Evolutionary conservation across 1,284 basidiomycete genomes (phyloP).

Genomic region (Sanguinoderma infundibulare): DNA sequence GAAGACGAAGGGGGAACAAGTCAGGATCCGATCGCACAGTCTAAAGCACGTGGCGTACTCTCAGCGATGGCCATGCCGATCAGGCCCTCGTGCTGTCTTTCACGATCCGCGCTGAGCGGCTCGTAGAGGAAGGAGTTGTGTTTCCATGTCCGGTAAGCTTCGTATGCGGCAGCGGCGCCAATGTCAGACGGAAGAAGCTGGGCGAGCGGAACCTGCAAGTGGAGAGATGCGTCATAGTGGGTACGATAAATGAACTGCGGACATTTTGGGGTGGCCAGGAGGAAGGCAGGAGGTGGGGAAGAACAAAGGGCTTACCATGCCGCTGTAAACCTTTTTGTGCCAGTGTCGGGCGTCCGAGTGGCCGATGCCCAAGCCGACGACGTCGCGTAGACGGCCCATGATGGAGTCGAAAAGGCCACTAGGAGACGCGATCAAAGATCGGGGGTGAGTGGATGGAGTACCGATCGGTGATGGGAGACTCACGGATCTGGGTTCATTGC

Average conservation of each 20-base stretch:
- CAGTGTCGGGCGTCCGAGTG: conserved; percentile 59
- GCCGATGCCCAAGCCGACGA: conserved; percentile 41
- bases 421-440: conserved; percentile 3
- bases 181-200: conserved; percentile 55
- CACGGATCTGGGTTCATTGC: conserved; percentile 59
- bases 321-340: conserved; percentile 65
- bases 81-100: conserved; percentile 62
- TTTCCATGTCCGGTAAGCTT: conserved; percentile 66
- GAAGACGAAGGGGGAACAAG: not conserved
- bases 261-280: conserved; percentile 3
- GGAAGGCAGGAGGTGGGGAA: conserved; percentile 3
- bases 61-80: conserved; percentile 67
- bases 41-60: conserved; percentile 59
- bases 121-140: conserved; percentile 56
- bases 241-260: conserved; percentile 42
- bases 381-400: conserved; percentile 53
- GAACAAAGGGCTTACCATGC: conserved; percentile 43
- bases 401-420: conserved; percentile 57
- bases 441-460: not conserved
- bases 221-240: conserved; percentile 40
- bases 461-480: conserved; percentile 33
- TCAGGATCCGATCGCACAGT: conserved; percentile 41
- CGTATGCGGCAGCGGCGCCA: conserved; percentile 71
- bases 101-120: conserved; percentile 54
- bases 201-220: conserved; percentile 45